Conservation (phyloP, 1,284 basidiomycete species). For the Cutaneotrichosporon cavernicola region DNA sequence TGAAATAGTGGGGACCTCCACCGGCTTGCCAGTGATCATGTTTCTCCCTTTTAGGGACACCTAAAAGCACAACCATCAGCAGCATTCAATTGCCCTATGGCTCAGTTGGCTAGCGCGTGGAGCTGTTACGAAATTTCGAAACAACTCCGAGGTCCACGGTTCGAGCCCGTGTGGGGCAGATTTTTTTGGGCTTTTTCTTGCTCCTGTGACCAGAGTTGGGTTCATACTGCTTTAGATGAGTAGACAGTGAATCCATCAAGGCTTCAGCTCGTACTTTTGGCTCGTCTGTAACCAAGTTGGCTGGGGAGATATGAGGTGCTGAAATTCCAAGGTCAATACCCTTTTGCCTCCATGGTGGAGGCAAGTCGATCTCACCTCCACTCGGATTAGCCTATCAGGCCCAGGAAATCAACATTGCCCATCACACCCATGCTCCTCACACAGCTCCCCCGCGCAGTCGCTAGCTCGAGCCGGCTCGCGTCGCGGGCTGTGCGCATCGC, state of each 20-base stretch:
- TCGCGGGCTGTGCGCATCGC: background rate
- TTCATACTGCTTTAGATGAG: background rate
- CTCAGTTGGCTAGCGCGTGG: slow-evolving; percentile 20
- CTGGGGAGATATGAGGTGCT: background rate
- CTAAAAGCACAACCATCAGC: background rate
- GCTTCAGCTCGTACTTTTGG: background rate
- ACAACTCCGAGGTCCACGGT: slow-evolving; percentile 19
- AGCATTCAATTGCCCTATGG: slow-evolving; percentile 12
- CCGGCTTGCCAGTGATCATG: background rate
- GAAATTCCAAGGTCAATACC: background rate
- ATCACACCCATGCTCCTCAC: slow-evolving; percentile 15
- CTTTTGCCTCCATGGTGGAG: background rate
- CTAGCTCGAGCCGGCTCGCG: slow-evolving; percentile 12
- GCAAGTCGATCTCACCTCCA: background rate
- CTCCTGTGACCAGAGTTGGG: background rate
- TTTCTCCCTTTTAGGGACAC: too few species aligned
- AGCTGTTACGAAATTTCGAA: slow-evolving; percentile 9
- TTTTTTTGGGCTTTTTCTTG: background rate
- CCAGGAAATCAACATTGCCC: background rate
- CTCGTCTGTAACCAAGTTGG: background rate
- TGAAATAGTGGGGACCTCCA: slow-evolving; percentile 10
- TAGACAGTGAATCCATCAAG: background rate
- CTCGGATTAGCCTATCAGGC: background rate
- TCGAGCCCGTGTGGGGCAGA: slow-evolving; percentile 18
- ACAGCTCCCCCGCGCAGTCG: slow-evolving; percentile 19